These are phyloP conservation scores for Alternaria solani DNA, from an alignment of 2,329 filamentous ascomycete species.

Conservation along the genomic window DNA sequence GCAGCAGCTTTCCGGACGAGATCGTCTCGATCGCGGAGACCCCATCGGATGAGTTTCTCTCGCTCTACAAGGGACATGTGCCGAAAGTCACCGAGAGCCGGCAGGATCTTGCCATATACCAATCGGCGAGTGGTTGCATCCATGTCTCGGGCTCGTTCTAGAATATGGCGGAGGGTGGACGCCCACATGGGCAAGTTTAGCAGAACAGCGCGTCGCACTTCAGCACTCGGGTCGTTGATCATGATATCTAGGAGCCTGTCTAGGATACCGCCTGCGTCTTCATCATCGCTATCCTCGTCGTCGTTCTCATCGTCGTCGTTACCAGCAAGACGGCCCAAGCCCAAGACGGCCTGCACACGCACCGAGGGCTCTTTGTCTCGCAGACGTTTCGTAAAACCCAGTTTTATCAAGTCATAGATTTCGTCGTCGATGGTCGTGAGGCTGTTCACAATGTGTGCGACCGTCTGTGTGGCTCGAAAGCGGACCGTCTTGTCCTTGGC, in stretches of 20 bases:
- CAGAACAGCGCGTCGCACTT: slow-evolving; percentile 87
- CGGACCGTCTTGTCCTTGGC: slow-evolving; percentile 93
- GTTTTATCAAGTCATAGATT: slow-evolving; percentile 81
- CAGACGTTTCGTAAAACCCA: slow-evolving; percentile 82
- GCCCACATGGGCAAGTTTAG: slow-evolving; percentile 89
- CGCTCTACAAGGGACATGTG: slow-evolving; percentile 92
- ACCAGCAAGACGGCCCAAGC: slow-evolving; percentile 80
- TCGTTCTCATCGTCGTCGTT: slow-evolving; percentile 67
- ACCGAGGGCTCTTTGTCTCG: slow-evolving; percentile 95
- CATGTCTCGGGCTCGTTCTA: slow-evolving; percentile 89
- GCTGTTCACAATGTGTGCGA: slow-evolving; percentile 91
- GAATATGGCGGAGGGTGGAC: slow-evolving; percentile 81
- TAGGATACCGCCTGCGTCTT: slow-evolving; percentile 72
- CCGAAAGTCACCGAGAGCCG: slow-evolving; percentile 90
- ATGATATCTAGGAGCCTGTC: slow-evolving; percentile 86
- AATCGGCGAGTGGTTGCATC: slow-evolving; percentile 84
- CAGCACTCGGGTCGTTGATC: slow-evolving; percentile 92
- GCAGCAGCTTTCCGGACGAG: slow-evolving; percentile 91
- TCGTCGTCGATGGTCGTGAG: slow-evolving; percentile 92
- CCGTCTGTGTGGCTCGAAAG: slow-evolving; percentile 87
- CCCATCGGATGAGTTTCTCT: slow-evolving; percentile 95
- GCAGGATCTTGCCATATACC: slow-evolving; percentile 86
- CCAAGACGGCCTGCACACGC: slow-evolving; percentile 88
- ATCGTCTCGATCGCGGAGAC: slow-evolving; percentile 90
- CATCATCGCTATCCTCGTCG: slow-evolving; percentile 75